Percentiles rank a stretch among this genome's conserved stretches.
These are phyloP conservation scores for Metschnikowia colocasiae DNA, from an alignment of 805 yeast species.

Conservation along the genomic window DNA sequence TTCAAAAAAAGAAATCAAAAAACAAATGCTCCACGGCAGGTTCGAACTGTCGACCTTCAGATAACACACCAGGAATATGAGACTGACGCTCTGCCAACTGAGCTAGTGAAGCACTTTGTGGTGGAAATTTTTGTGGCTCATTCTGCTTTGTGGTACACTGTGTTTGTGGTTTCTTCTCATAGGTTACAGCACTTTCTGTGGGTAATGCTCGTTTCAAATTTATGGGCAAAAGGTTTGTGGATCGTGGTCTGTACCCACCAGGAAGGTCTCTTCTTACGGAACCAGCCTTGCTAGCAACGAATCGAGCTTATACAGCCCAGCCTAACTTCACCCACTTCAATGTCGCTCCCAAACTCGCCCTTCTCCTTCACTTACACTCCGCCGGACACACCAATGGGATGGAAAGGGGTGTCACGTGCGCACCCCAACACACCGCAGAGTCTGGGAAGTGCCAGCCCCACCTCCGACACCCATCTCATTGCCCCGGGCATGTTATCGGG, in stretches of 20 bases:
- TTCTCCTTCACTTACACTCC: constrained; percentile 3
- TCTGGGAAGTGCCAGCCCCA: too few relatives aligned
- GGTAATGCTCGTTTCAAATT: too few relatives aligned
- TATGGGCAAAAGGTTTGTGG: too few relatives aligned
- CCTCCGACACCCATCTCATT: background rate
- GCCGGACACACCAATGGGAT: background rate
- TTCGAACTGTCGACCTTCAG: constrained; percentile 48
- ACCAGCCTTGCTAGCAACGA: too few relatives aligned
- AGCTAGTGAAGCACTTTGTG: constrained; percentile 19
- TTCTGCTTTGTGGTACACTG: too few relatives aligned
- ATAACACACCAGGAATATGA: constrained; percentile 25
- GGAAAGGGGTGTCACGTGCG: background rate
- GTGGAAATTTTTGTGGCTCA: background rate
- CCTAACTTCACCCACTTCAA: too few relatives aligned
- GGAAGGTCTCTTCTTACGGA: too few relatives aligned
- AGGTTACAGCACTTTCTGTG: too few relatives aligned
- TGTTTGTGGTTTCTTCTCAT: too few relatives aligned
- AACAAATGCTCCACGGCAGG: constrained; percentile 42
- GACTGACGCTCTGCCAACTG: constrained; percentile 23
- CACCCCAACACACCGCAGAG: constrained; percentile 1
- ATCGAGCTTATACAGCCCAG: too few relatives aligned
- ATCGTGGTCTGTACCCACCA: too few relatives aligned
- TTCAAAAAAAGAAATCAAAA: background rate
- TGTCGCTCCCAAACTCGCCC: background rate
- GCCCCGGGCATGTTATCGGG: background rate